These are phyloP conservation scores for Stygiomarasmius scandens DNA, from an alignment of 1,284 basidiomycete species.

Conservation along the genomic window DNA sequence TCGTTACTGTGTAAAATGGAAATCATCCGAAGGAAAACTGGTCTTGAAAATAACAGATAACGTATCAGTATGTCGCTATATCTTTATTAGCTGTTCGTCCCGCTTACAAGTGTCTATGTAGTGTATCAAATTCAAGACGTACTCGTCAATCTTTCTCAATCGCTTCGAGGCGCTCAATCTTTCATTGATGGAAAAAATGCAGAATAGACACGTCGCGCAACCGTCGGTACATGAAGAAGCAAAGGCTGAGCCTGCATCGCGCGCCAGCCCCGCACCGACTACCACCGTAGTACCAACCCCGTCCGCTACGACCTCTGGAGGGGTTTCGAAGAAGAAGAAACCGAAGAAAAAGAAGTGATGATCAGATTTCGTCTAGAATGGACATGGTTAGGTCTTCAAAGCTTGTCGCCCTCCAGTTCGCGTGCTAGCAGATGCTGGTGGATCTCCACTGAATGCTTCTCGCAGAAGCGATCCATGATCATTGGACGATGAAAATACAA, in stretches of 20 bases:
- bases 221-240: constrained; percentile 21
- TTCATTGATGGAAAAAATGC: constrained; percentile 81
- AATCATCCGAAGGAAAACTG: constrained; percentile 77
- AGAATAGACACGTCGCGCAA: constrained; percentile 49
- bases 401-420: no score
- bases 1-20: constrained; percentile 89
- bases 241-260: constrained; percentile 3
- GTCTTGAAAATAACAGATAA: constrained; percentile 93
- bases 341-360: constrained; percentile 54
- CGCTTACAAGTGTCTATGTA: constrained; percentile 30
- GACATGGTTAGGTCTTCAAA: no score
- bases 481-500: no score
- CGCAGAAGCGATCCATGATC: no score
- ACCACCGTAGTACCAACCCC: constrained; percentile 27
- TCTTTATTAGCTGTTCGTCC: background rate
- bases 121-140: constrained; percentile 95
- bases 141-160: constrained; percentile 91
- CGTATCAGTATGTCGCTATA: constrained; percentile 62
- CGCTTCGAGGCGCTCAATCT: constrained; percentile 91
- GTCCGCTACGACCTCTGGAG: constrained; percentile 31
- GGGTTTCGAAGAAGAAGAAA: constrained; percentile 57
- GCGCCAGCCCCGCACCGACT: background rate
- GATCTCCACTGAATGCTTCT: no score
- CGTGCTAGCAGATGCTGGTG: no score
- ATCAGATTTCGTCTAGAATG: no score